Conservation (phyloP, 345 rosid species). For the Citrus trifoliata region DNA sequence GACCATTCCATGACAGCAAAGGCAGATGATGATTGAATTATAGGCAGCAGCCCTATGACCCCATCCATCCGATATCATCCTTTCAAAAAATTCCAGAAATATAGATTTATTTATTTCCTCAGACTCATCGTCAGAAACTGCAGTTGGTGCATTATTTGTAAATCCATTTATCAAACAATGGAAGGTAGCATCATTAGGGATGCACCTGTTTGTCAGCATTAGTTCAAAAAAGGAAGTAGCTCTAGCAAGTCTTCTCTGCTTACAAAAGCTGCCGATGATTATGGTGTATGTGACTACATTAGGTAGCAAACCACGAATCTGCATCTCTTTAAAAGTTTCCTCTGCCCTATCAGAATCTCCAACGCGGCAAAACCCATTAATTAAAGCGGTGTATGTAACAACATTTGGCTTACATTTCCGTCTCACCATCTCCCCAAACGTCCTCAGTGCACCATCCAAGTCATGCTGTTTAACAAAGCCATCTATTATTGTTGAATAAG, state of each 20-base stretch:
- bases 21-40: conserved; percentile 56
- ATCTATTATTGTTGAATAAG: conserved; percentile 76
- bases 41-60: conserved; percentile 49
- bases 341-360: conserved; percentile 61
- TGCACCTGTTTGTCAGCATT: conserved; percentile 61
- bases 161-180: conserved; percentile 70
- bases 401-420: conserved; percentile 68
- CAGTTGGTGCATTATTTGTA: conserved; percentile 28
- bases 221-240: conserved; percentile 67
- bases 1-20: conserved; percentile 66
- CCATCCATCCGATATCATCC: conserved; percentile 69
- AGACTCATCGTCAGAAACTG: conserved; percentile 18
- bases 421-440: conserved; percentile 59
- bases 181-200: conserved; percentile 71
- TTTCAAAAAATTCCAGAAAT: conserved; percentile 43
- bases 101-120: conserved; percentile 33
- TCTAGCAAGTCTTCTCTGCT: conserved; percentile 54
- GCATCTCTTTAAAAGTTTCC: conserved; percentile 56
- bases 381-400: conserved; percentile 69
- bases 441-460: conserved; percentile 48
- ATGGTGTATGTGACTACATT: conserved; percentile 78
- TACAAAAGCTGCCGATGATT: conserved; percentile 61
- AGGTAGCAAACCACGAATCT: conserved; percentile 53
- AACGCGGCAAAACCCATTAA: conserved; percentile 62
- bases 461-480: conserved; percentile 78